phyloP scores from a whole-genome alignment of 2,329 filamentous ascomycete genomes.

The Aureobasidium musti region DNA sequence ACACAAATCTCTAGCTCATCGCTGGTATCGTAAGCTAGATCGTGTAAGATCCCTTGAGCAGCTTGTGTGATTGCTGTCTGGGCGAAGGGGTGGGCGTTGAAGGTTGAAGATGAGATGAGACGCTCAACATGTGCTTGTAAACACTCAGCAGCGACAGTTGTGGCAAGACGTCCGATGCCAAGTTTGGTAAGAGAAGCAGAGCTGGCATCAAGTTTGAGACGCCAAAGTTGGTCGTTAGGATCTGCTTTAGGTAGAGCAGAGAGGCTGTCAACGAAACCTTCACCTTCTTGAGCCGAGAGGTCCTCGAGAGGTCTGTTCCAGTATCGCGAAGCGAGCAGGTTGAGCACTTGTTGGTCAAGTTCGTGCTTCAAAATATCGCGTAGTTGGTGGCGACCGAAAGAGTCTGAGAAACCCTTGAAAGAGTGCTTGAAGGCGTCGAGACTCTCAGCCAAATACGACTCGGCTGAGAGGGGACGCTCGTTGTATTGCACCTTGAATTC shows the following conservation, averaged over 20 bases:
- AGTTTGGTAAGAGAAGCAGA: slow-evolving; percentile 89
- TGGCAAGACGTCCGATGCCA: slow-evolving; percentile 88
- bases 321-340: slow-evolving; percentile 87
- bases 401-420: slow-evolving; percentile 89
- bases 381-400: slow-evolving; percentile 87
- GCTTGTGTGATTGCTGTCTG: slow-evolving; percentile 91
- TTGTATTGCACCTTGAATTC: slow-evolving; percentile 99
- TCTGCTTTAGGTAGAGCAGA: slow-evolving; percentile 81
- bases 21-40: slow-evolving; percentile 93
- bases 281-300: slow-evolving; percentile 55
- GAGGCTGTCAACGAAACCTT: slow-evolving; percentile 56
- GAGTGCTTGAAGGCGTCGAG: slow-evolving; percentile 96
- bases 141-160: slow-evolving; percentile 84
- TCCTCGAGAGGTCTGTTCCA: slow-evolving; percentile 97
- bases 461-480: slow-evolving; percentile 87
- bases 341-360: slow-evolving; percentile 90
- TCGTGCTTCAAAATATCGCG: slow-evolving; percentile 86
- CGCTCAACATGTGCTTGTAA: slow-evolving; percentile 81
- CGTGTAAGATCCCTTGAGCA: slow-evolving; percentile 84
- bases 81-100: slow-evolving; percentile 86
- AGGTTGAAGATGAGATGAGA: slow-evolving; percentile 78
- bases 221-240: slow-evolving; percentile 73
- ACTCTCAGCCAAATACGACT: slow-evolving; percentile 94
- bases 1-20: slow-evolving; percentile 99
- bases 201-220: slow-evolving; percentile 88